Base-by-base conservation (phyloP, 768 basidiomycete genomes). In the Pulveroboletus sp. region DNA sequence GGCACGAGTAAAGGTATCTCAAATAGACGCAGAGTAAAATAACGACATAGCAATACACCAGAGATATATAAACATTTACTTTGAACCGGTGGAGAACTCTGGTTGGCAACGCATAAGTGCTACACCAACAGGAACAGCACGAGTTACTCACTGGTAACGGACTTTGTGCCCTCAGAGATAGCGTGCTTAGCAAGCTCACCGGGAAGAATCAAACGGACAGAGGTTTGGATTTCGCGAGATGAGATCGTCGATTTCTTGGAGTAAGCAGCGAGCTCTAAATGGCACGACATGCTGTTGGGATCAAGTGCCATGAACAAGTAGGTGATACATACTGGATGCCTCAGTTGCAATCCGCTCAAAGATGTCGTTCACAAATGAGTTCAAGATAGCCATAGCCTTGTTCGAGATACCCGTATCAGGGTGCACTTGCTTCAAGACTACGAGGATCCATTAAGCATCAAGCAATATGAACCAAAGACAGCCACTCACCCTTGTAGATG, bases 341-440 rank as follows among this genome's bases (percentile, higher is more conserved):
- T 85, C 84, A 3, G 79, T 78, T 38, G 84, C 85, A 58, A 88
- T 86, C 39, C 86, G 81, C 71, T 88, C 87, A 61, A 89, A 89
- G 64, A 89, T 88, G 58, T 89, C 86, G 64, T 89, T 88, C 60
- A 89, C 86, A 65, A 89, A 89, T 0, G 86, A 88, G 76, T 89
- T 85, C 57, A 86, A 73, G 66, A 89, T 88, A 46, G 85, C 82
- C 84, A 88, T 86, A 10, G 83, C 83, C 73, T 90, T 89, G 82
- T 87, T 90, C 46, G 88, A 90, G 74, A 92, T 90, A 83, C 89
- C 90, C 54, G 89, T 91, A 70, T 91, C 90, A 54, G 90, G 90
- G 77, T 92, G 90, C 51, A 92, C 90, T 73, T 92, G 89, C 76
- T 89, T 90, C 66, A 92, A 76, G 61, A 90, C 89, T 86, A 14